Base-by-base conservation (phyloP, 164 flowering plant species). In the Aristolochia fimbriata region DNA sequence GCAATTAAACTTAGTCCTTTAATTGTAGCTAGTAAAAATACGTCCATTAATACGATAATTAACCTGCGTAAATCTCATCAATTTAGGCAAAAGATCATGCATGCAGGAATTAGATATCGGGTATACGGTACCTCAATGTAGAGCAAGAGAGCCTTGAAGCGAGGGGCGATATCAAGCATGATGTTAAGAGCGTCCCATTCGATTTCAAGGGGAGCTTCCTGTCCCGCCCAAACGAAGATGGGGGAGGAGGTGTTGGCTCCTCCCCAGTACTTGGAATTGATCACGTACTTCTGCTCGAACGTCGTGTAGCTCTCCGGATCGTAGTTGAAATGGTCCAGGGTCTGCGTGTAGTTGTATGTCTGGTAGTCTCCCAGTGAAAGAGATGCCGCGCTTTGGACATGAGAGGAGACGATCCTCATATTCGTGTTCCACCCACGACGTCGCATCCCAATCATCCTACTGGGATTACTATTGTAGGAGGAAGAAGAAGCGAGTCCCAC, bases 121-220 rank as follows among this genome's bases (percentile, higher is more conserved):
- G n/a, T n/a, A n/a, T n/a, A n/a, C n/a, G n/a, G n/a, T 65, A 76
- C 90, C 90, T 84, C 90, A 19, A 82, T 77, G 25, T 66, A 78
- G 0, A 84, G 72, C 4, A 65, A 43, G 25, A 84, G 78, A 47
- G 86, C 83, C 6, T 80, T 78, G 60, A 82, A 75, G 6, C 21
- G 61, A 20, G 68, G 63, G 4, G 86, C 85, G 60, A 68, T 62
- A 21, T 77, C 79, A 4, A 13, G 5, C 15, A 74, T 69, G 59
- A 80, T 74, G 0, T 80, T 81, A 43, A 63, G 20, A n/a, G 0
- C 15, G 15, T 8, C n/a, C 16, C 60, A 8, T 48, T 61, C 63
- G 15, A 6, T 13, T 19, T 51, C 69, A 41, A 78, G 1, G 8
- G 70, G 37, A 0, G 30, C 58, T 57, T 83, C 88, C 5, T 49